These are phyloP conservation scores for Leccinum fibrillosum DNA, from an alignment of 768 basidiomycete species.

Conservation along the genomic window DNA sequence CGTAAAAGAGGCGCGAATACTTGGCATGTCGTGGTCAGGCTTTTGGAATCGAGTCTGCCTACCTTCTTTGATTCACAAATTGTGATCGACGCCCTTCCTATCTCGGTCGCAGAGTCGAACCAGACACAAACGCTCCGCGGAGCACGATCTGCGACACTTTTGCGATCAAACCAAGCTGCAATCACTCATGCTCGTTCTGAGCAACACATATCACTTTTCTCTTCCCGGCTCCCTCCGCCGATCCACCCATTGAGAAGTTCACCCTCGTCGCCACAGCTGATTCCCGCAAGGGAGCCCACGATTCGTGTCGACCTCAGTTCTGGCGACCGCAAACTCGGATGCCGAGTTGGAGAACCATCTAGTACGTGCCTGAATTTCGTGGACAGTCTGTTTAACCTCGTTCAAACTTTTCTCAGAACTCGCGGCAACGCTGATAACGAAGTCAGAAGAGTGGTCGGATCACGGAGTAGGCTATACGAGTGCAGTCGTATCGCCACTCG, in stretches of 20 bases:
- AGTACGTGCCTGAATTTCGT: not conserved
- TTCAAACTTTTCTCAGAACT: not conserved
- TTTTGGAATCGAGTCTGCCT: conserved; percentile 17
- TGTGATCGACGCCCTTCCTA: conserved; percentile 2
- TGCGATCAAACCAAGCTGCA: too few relatives aligned
- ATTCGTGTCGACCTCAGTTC: conserved; percentile 8
- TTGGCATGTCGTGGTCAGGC: conserved; percentile 45
- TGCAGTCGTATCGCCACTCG: too few relatives aligned
- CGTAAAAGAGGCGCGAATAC: conserved; percentile 3
- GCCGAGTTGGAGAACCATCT: not conserved
- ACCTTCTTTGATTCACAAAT: conserved; percentile 18
- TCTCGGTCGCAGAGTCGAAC: not conserved
- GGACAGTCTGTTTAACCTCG: not conserved
- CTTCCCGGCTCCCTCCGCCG: not conserved
- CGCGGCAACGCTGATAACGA: conserved; percentile 1
- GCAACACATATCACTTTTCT: not conserved
- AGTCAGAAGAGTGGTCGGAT: conserved; percentile 11
- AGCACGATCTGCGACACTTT: conserved; percentile 1
- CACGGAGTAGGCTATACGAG: too few relatives aligned
- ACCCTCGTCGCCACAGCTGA: not conserved
- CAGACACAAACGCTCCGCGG: not conserved
- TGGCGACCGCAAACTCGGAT: conserved; percentile 14
- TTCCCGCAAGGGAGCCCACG: not conserved
- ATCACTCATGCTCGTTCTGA: not conserved
- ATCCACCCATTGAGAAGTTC: conserved; percentile 1